These are phyloP conservation scores for Jamesozyma spencerorum DNA, from an alignment of 805 yeast species.

Conservation along the genomic window DNA sequence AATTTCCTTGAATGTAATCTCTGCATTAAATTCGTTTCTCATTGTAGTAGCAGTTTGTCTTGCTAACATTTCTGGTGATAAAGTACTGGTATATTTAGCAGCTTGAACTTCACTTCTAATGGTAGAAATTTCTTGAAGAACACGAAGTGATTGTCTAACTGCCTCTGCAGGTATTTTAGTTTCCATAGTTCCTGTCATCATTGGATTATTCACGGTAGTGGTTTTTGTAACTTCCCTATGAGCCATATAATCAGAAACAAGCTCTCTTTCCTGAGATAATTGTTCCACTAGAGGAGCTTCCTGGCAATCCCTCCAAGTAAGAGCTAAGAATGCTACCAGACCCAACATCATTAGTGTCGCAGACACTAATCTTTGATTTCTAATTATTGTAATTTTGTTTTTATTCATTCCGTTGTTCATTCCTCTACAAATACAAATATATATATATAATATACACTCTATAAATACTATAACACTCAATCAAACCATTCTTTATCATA, in stretches of 20 bases:
- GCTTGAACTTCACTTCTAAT: slow-evolving; percentile 9
- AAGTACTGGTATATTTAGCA: not conserved
- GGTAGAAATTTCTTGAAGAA: slow-evolving; percentile 13
- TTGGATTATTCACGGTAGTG: too few species aligned
- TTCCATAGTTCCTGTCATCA: too few species aligned
- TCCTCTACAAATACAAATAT: not conserved
- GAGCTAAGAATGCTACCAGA: slow-evolving; percentile 5
- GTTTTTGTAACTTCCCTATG: too few species aligned
- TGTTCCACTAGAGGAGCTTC: not conserved
- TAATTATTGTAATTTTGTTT: not conserved
- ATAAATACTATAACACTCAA: too few species aligned
- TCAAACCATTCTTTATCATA: too few species aligned
- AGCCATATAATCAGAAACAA: too few species aligned
- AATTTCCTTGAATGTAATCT: slow-evolving; percentile 37
- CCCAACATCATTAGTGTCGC: slow-evolving; percentile 7
- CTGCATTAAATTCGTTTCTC: slow-evolving; percentile 1
- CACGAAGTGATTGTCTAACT: slow-evolving; percentile 4
- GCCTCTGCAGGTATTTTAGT: not conserved
- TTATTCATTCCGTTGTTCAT: not conserved
- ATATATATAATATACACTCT: not conserved
- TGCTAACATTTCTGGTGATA: not conserved
- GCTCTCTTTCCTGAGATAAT: too few species aligned
- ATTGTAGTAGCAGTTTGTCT: not conserved
- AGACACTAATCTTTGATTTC: slow-evolving; percentile 7
- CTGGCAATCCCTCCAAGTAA: slow-evolving; percentile 11